Evolutionary conservation across 495 filamentous ascomycete species (phyloP).

Genomic region (Hypoxylon rickii): DNA sequence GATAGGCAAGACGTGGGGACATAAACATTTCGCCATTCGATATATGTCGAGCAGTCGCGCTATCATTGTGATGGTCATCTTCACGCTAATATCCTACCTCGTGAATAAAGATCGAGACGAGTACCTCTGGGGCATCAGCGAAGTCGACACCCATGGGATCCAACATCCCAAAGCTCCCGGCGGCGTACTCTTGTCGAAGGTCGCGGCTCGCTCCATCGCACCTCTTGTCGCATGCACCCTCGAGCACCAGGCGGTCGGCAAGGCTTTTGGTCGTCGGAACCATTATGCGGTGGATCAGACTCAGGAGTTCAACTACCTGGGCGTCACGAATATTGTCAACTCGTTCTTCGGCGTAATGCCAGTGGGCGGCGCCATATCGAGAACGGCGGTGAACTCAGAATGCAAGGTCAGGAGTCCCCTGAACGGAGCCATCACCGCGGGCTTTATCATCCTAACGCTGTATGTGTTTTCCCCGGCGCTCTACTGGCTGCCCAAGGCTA

Average conservation of each 20-base stretch:
- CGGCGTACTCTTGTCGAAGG: conserved; percentile 41
- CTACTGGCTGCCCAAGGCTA: conserved; percentile 58
- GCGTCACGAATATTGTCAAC: conserved; percentile 54
- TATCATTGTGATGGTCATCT: conserved; percentile 52
- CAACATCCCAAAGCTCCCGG: conserved; percentile 44
- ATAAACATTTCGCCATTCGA: conserved; percentile 47
- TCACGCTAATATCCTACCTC: conserved; percentile 52
- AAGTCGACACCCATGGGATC: conserved; percentile 51
- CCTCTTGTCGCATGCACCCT: conserved; percentile 52
- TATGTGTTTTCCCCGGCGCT: conserved; percentile 53
- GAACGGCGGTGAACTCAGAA: conserved; percentile 56
- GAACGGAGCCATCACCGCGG: conserved; percentile 50
- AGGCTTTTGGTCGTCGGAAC: conserved; percentile 52
- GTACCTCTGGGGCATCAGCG: conserved; percentile 46
- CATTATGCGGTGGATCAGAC: conserved; percentile 53
- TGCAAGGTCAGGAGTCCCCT: conserved; percentile 50
- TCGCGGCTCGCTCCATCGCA: conserved; percentile 45
- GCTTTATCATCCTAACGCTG: conserved; percentile 52
- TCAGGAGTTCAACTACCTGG: conserved; percentile 55
- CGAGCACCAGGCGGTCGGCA: conserved; percentile 55
- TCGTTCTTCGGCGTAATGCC: conserved; percentile 55
- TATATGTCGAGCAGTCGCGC: conserved; percentile 51
- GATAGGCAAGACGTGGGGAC: conserved; percentile 52
- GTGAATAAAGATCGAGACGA: conserved; percentile 50
- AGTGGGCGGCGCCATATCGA: conserved; percentile 54